These are phyloP conservation scores for Tetraselmis chui DNA, from an alignment of 139 green algal species.

Conservation along the genomic window DNA sequence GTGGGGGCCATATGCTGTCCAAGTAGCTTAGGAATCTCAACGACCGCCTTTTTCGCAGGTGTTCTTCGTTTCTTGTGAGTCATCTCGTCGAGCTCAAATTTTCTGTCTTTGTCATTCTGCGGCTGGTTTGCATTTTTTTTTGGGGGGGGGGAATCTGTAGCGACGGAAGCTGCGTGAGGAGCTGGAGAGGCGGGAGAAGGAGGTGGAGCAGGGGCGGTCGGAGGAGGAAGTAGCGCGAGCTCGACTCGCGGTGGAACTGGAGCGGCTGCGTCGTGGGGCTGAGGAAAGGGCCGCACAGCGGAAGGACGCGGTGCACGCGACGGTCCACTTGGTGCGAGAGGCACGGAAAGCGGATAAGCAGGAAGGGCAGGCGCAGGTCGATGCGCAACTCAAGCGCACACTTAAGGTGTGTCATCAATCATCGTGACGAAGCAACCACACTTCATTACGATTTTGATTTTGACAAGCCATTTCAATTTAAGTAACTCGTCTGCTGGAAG, in stretches of 20 bases:
- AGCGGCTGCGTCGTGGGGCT: slow-evolving; percentile 37
- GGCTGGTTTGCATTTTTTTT: no score
- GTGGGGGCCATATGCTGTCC: neutral
- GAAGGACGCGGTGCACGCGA: slow-evolving; percentile 9
- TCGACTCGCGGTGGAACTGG: slow-evolving; percentile 48
- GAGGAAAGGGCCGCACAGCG: slow-evolving; percentile 19
- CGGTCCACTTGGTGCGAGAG: slow-evolving; percentile 6
- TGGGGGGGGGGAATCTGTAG: no score
- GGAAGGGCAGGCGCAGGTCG: neutral
- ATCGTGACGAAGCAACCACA: no score
- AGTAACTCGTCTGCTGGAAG: no score
- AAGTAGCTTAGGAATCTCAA: no score
- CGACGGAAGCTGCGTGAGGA: slow-evolving; percentile 69
- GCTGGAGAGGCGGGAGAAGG: slow-evolving; percentile 56
- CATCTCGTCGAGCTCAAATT: no score
- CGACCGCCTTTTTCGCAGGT: no score
- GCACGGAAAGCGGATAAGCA: neutral
- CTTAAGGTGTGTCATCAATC: neutral
- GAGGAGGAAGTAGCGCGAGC: slow-evolving; percentile 29
- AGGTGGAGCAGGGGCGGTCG: slow-evolving; percentile 16
- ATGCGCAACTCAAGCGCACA: slow-evolving; percentile 3
- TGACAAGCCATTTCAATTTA: no score
- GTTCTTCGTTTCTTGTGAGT: no score
- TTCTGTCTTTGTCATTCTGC: no score
- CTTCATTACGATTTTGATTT: no score